Evolutionary conservation across 2,329 filamentous ascomycete species (phyloP), one percentile per base, ranked within the genome.

Genomic region (Hymenoscyphus fructigenus): DNA sequence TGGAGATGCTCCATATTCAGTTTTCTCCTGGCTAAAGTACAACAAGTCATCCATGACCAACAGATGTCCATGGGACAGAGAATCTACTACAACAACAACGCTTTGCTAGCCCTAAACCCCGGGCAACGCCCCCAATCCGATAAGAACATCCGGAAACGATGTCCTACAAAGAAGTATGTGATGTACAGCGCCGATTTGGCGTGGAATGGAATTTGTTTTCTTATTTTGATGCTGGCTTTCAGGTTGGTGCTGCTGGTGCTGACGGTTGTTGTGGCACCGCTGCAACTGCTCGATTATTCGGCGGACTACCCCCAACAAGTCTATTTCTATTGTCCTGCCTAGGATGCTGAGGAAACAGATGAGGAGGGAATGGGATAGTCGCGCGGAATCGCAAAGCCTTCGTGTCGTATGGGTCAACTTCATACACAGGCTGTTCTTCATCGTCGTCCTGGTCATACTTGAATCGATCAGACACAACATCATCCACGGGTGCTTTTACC

Each of bases 401-500:
- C 17, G 83, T 84, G 71, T 86, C 85, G 70, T 84, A 88, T 44
- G 89, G 91, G 75, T 97, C 92, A 65, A 93, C 84, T 63, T 89
- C 85, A 80, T 93, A 93, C 66, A 88, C 82, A 28, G 89, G 83
- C 63, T 88, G 86, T 64, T 93, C 91, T 61, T 93, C 92, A 68
- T 90, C 89, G 67, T 93, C 91, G 72, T 96, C 91, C 29, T 89
- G 88, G 74, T 96, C 92, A 79, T 92, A 96, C 78, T 93, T 96
- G 85, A 91, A 97, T 67, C 88, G 85, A 75, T 94, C 91, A 64
- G 83, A 78, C 59, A 82, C 75, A 28, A 78, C 76, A 56, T 76
- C 73, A 47, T 83, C 78, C 77, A 77, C 76, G 78, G 80, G 79
- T 32, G 23, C 29, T 71, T 79, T 74, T 77, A 80, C 65, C 72